phyloP scores from a whole-genome alignment of 2,329 filamentous ascomycete genomes.

The Alternaria arbusti region DNA sequence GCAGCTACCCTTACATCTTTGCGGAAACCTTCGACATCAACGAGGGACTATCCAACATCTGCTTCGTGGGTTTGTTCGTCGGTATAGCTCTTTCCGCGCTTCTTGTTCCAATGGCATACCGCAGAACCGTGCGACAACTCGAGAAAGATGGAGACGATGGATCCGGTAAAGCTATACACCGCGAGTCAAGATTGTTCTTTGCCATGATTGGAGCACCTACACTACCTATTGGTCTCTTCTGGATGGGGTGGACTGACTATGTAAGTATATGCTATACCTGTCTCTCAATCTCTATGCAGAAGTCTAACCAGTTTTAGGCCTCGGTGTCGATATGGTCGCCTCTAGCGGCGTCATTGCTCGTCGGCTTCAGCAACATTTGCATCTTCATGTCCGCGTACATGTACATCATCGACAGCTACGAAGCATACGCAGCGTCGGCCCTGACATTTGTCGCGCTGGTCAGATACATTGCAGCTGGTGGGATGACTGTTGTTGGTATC shows the following conservation, averaged over 20 bases:
- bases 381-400: slow-evolving; percentile 58
- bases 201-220: slow-evolving; percentile 59
- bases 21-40: slow-evolving; percentile 56
- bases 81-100: slow-evolving; percentile 47
- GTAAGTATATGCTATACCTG: slow-evolving; percentile 9
- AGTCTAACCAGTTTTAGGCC: neutral
- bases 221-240: slow-evolving; percentile 62
- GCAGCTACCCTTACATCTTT: slow-evolving; percentile 54
- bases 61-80: slow-evolving; percentile 57
- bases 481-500: slow-evolving; percentile 49
- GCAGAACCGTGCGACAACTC: slow-evolving; percentile 40
- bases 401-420: slow-evolving; percentile 66
- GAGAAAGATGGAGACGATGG: slow-evolving; percentile 45
- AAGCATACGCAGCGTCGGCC: slow-evolving; percentile 59
- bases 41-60: slow-evolving; percentile 53
- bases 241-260: slow-evolving; percentile 64
- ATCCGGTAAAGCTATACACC: slow-evolving; percentile 49
- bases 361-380: slow-evolving; percentile 7
- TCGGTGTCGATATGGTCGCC: slow-evolving; percentile 10
- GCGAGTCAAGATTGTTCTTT: slow-evolving; percentile 62
- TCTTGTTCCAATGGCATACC: slow-evolving; percentile 52
- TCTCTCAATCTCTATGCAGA: neutral
- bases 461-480: slow-evolving; percentile 50
- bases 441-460: slow-evolving; percentile 52
- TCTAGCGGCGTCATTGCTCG: slow-evolving; percentile 55